Conservation (phyloP, 768 basidiomycete genomes). For the Boletus tomentosulus region DNA sequence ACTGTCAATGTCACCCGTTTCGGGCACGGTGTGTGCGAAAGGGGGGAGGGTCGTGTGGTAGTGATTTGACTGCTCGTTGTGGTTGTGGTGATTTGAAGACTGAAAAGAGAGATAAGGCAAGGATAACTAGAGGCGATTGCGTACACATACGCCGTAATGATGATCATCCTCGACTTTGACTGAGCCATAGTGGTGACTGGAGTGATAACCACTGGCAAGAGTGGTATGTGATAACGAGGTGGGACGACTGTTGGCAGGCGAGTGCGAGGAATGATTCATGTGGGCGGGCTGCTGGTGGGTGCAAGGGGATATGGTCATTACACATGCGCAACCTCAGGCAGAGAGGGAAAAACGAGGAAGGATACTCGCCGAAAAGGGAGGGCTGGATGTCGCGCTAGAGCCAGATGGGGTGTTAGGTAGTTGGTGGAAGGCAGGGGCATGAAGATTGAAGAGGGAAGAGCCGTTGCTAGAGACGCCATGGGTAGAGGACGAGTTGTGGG, state of each 20-base stretch:
- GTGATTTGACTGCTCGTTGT: conserved; percentile 35
- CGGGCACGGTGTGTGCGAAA: conserved; percentile 41
- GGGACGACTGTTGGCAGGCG: conserved; percentile 47
- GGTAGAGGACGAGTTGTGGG: conserved; percentile 39
- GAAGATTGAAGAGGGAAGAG: conserved; percentile 49
- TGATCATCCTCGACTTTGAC: conserved; percentile 73
- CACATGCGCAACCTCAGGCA: conserved; percentile 46
- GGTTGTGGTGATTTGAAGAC: conserved; percentile 32
- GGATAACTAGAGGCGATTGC: conserved; percentile 1
- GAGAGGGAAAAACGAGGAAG: conserved; percentile 36
- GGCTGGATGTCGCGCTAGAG: conserved; percentile 69
- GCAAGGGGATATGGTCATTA: conserved; percentile 41
- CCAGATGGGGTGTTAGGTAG: conserved; percentile 69
- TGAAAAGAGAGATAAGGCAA: conserved; percentile 2
- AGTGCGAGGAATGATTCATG: conserved; percentile 56
- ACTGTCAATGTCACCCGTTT: conserved; percentile 45
- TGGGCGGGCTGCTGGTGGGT: conserved; percentile 58
- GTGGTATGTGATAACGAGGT: conserved; percentile 37
- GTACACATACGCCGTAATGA: conserved; percentile 45
- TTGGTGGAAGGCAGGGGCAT: conserved; percentile 53
- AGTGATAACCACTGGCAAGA: conserved; percentile 41
- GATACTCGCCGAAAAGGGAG: conserved; percentile 86
- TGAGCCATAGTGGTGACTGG: conserved; percentile 46
- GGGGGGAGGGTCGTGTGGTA: conserved; percentile 44
- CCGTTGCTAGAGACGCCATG: conserved; percentile 34